Evolutionary conservation across 208 protist species (phyloP).

Genomic region (Balamuthia mandrillaris): DNA sequence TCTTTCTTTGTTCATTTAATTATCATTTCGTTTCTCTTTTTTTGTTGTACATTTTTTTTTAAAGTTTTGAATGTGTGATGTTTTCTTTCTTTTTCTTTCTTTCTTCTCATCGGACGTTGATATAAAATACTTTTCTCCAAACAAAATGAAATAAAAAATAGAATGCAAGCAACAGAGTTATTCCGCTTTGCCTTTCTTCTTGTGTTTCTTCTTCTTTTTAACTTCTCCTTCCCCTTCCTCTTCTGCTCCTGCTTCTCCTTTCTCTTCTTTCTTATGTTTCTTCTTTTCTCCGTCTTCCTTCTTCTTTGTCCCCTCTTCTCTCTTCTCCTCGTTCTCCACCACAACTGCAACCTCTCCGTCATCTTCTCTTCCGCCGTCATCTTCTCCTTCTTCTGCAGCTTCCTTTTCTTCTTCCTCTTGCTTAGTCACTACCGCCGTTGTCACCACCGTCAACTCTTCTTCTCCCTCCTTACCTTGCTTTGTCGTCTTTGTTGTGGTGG

Average conservation of each 20-base stretch:
- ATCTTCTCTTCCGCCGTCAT: neutral
- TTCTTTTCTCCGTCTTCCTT: neutral
- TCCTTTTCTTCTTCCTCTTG: neutral
- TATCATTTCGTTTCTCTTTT: neutral
- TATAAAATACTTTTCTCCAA: too few species aligned
- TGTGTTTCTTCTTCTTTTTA: neutral
- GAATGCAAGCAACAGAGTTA: too few species aligned
- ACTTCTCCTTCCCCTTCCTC: too few species aligned
- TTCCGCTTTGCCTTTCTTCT: too few species aligned
- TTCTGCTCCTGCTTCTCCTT: too few species aligned
- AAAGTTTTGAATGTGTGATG: neutral
- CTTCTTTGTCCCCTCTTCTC: neutral
- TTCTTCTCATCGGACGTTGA: neutral
- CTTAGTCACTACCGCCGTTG: neutral
- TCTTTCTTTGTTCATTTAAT: neutral
- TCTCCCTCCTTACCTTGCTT: neutral
- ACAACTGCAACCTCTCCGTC: neutral
- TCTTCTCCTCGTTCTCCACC: neutral
- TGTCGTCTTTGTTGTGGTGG: neutral
- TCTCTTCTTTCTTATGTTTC: neutral
- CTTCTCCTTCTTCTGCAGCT: neutral
- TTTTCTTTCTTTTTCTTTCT: neutral
- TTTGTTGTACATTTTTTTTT: neutral
- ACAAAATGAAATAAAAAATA: too few species aligned
- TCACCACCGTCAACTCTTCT: neutral